These are phyloP conservation scores for Zygosaccharomyces lentus DNA, from an alignment of 805 yeast species.

Conservation along the genomic window DNA sequence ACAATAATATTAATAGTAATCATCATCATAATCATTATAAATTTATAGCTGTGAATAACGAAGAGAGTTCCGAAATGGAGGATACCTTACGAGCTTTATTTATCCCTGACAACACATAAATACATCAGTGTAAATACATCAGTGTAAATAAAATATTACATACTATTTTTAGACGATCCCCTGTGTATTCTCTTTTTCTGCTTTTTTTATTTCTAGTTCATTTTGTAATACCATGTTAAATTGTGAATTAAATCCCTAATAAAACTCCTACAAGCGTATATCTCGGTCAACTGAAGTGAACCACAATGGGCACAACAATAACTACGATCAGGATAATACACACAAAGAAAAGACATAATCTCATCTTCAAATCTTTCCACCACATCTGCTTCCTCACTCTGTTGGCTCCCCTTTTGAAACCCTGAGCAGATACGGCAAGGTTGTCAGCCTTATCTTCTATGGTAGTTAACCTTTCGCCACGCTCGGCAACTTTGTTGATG, in stretches of 20 bases:
- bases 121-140: background rate
- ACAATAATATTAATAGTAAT: background rate
- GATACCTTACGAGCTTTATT: constrained; percentile 1
- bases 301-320: constrained; percentile 87
- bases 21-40: background rate
- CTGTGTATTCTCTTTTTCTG: background rate
- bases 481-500: constrained; percentile 89
- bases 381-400: constrained; percentile 98
- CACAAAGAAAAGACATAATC: constrained; percentile 78
- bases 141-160: background rate
- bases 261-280: background rate
- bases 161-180: background rate
- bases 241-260: constrained; percentile 4
- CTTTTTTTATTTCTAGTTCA: constrained; percentile 1
- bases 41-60: constrained; percentile 1
- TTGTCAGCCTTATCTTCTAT: constrained; percentile 92
- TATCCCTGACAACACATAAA: background rate
- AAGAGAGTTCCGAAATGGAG: background rate
- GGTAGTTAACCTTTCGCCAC: constrained; percentile 87
- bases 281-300: constrained; percentile 57
- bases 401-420: constrained; percentile 94
- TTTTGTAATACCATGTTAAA: constrained; percentile 1
- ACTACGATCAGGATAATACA: constrained; percentile 80
- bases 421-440: constrained; percentile 86
- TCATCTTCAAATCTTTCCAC: constrained; percentile 98